Conservation (phyloP, 768 basidiomycete species). For the Boletus edulis region DNA sequence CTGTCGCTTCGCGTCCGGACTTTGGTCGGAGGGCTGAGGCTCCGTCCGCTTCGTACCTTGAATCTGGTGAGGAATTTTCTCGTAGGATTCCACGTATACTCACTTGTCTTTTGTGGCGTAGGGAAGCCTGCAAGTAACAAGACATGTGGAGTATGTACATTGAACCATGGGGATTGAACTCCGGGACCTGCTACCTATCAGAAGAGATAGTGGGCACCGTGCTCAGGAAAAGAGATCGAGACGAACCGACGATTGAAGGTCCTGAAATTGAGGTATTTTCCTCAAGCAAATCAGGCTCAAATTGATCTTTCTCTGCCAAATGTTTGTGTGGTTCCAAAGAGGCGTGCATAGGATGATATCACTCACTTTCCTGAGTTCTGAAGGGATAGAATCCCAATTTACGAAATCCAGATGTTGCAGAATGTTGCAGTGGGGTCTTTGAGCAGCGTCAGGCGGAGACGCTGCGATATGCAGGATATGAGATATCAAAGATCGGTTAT, state of each 20-base stretch:
- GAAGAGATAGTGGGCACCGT: neutral
- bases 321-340: neutral
- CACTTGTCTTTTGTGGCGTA: slow-evolving; percentile 29
- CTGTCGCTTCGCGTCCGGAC: slow-evolving; percentile 47
- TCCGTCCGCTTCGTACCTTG: slow-evolving; percentile 47
- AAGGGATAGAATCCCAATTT: slow-evolving; percentile 59
- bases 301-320: slow-evolving; percentile 54
- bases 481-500: slow-evolving; percentile 26
- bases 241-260: slow-evolving; percentile 51
- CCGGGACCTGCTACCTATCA: slow-evolving; percentile 35
- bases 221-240: neutral
- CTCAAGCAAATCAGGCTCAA: slow-evolving; percentile 49
- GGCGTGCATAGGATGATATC: neutral
- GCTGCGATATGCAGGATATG: slow-evolving; percentile 66
- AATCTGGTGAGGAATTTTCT: slow-evolving; percentile 9
- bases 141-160: slow-evolving; percentile 42
- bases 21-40: slow-evolving; percentile 27
- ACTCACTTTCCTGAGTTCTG: slow-evolving; percentile 59
- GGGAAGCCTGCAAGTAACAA: slow-evolving; percentile 51
- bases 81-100: slow-evolving; percentile 11
- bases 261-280: slow-evolving; percentile 46
- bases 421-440: slow-evolving; percentile 55
- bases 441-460: slow-evolving; percentile 50
- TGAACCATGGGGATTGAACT: slow-evolving; percentile 55
- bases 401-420: slow-evolving; percentile 45